Evolutionary conservation across 495 filamentous ascomycete species (phyloP), one percentile per base, ranked within the genome.

Genomic region (Aspergillus cavernicola): DNA sequence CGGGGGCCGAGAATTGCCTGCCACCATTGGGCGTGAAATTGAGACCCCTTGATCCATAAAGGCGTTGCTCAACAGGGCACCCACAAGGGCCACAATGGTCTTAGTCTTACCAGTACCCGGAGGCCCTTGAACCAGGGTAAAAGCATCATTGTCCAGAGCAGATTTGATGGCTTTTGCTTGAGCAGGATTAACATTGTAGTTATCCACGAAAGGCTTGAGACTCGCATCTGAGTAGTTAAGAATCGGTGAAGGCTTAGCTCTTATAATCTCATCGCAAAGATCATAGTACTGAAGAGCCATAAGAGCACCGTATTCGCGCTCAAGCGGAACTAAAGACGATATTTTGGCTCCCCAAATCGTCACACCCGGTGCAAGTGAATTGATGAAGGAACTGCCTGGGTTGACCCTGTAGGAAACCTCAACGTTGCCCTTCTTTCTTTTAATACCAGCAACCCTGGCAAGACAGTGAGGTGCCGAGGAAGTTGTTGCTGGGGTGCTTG

Each of bases 71-170:
- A 98, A 62, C 7, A 97, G 75, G 54, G 90, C 88, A 37, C 93
- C 93, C 12, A 96, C 90, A 73, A 97, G 95, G 40, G 92, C 93
- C 53, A 96, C 82, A 49, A 98, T 97, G 0, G 93, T 98, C 66
- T 97, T 98, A 0, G 93, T 98, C 70, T 98, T 98, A 62, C 93
- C 93, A 4, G 92, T 93, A 62, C 93, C 93, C 1, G 93, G 93
- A 43, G 93, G 95, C 35, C 93, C 93, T 69, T 98, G 93, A 51
- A 98, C 88, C 43, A 98, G 77, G 7, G 92, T 96, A 65, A 98
- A 98, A 0, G 87, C 93, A 69, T 96, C 92, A 58, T 96, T 97
- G 58, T 92, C 90, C 28, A 90, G 80, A 5, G 91, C 95, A 48
- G 92, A 93, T 52, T 89, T 80, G 56, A 98, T 86, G 26, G 93